These are phyloP conservation scores for Lachnellula arida DNA, from an alignment of 2,329 filamentous ascomycete species.

Conservation along the genomic window DNA sequence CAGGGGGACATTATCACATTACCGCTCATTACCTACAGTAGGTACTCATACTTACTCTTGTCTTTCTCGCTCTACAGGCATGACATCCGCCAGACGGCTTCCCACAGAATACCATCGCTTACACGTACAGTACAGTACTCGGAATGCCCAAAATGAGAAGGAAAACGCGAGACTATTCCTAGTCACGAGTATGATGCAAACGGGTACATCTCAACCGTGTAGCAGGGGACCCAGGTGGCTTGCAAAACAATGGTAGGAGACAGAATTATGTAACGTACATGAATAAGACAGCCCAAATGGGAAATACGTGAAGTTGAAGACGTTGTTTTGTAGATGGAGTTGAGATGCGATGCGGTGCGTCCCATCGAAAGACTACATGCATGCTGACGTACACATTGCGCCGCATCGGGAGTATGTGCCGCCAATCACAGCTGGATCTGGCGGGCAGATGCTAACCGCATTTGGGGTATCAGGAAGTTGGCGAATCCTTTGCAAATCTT, in stretches of 20 bases:
- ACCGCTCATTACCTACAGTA: neutral
- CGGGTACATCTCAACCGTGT: neutral
- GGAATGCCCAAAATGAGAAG: neutral
- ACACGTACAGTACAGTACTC: neutral
- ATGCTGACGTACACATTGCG: too few species aligned
- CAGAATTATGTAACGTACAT: neutral
- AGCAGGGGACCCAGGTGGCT: neutral
- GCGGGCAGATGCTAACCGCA: neutral
- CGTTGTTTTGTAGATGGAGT: neutral
- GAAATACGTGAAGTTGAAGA: slow-evolving; percentile 7
- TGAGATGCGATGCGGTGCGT: neutral
- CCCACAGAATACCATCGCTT: slow-evolving; percentile 51
- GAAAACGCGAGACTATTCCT: too few species aligned
- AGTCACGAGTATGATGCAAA: neutral
- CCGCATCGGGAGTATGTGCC: neutral
- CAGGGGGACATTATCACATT: too few species aligned
- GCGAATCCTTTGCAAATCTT: neutral
- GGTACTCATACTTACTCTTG: slow-evolving; percentile 38
- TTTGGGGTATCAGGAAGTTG: slow-evolving; percentile 10
- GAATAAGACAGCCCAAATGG: slow-evolving; percentile 1
- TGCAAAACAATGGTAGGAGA: neutral
- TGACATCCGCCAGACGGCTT: slow-evolving; percentile 54
- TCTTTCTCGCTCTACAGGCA: slow-evolving; percentile 51
- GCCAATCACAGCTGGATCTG: neutral
- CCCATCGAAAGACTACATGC: neutral